Percentiles rank a stretch among this genome's conserved stretches.
Evolutionary conservation across 2,329 filamentous ascomycete species (phyloP).

Genomic region (Colletotrichum nymphaeae): DNA sequence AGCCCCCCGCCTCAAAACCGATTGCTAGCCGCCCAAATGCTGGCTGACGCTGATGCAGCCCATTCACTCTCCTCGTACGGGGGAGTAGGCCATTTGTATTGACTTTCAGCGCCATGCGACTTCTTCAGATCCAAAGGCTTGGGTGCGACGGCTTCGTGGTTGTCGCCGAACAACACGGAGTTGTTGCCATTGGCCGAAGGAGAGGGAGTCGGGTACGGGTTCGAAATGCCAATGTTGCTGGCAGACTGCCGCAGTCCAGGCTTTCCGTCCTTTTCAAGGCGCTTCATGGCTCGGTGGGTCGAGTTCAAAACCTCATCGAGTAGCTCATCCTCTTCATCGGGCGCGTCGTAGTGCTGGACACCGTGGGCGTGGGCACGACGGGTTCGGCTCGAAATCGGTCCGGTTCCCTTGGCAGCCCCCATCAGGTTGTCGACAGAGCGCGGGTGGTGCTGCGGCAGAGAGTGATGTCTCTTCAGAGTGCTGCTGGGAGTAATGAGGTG

Average conservation of each 20-base stretch:
- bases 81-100: constrained; percentile 91
- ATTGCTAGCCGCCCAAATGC: constrained; percentile 80
- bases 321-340: constrained; percentile 96
- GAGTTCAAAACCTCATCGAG: constrained; percentile 88
- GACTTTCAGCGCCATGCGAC: constrained; percentile 50
- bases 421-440: constrained; percentile 73
- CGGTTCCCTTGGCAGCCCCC: constrained; percentile 61
- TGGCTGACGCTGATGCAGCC: constrained; percentile 84
- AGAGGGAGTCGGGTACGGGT: constrained; percentile 75
- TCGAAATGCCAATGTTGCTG: constrained; percentile 70
- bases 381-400: constrained; percentile 82
- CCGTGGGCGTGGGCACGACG: constrained; percentile 83
- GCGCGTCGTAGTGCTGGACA: constrained; percentile 89
- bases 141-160: constrained; percentile 70
- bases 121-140: constrained; percentile 79
- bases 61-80: constrained; percentile 95
- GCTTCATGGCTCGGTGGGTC: constrained; percentile 79
- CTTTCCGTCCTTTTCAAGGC: constrained; percentile 69
- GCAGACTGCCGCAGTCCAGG: constrained; percentile 70
- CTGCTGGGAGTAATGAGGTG: constrained; percentile 63
- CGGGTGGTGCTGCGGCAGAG: constrained; percentile 68
- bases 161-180: constrained; percentile 77
- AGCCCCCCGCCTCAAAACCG: constrained; percentile 59
- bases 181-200: constrained; percentile 83
- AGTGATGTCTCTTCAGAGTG: constrained; percentile 73